phyloP scores from a whole-genome alignment of 2,329 filamentous ascomycete genomes.

The Fusarium gaditjirri region DNA sequence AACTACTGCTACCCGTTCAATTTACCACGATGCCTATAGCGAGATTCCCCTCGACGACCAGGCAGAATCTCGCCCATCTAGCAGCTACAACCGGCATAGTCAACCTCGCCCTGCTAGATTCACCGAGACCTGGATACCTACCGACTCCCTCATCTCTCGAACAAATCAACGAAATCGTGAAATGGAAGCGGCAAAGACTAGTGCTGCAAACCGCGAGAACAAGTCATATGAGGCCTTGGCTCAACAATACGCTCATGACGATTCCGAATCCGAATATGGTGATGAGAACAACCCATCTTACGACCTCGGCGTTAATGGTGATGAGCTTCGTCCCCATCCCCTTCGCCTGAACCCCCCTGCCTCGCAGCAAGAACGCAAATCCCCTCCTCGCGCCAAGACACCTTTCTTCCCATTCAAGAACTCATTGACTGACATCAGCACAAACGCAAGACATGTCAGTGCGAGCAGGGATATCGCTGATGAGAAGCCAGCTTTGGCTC shows the following conservation, averaged over 20 bases:
- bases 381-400: constrained; percentile 33
- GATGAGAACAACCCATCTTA: constrained; percentile 49
- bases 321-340: constrained; percentile 60
- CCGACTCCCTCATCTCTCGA: constrained; percentile 64
- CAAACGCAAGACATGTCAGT: constrained; percentile 57
- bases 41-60: constrained; percentile 60
- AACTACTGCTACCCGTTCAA: constrained; percentile 54
- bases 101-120: constrained; percentile 58
- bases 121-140: constrained; percentile 65
- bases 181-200: constrained; percentile 51
- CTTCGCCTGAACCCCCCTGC: constrained; percentile 61
- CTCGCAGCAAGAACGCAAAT: constrained; percentile 14
- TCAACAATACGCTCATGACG: constrained; percentile 56
- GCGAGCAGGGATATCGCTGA: constrained; percentile 60
- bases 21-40: constrained; percentile 58
- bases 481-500: constrained; percentile 40
- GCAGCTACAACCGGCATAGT: constrained; percentile 37
- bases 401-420: constrained; percentile 39
- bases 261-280: constrained; percentile 55
- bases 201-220: constrained; percentile 47
- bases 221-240: constrained; percentile 59
- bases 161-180: constrained; percentile 64
- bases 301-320: constrained; percentile 43
- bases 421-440: constrained; percentile 58
- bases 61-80: constrained; percentile 41